A percentile compares a stretch with the other conserved stretches of the same genome.
phyloP scores from a whole-genome alignment of 169 alveolate species.

The Amoebophrya sp. region DNA sequence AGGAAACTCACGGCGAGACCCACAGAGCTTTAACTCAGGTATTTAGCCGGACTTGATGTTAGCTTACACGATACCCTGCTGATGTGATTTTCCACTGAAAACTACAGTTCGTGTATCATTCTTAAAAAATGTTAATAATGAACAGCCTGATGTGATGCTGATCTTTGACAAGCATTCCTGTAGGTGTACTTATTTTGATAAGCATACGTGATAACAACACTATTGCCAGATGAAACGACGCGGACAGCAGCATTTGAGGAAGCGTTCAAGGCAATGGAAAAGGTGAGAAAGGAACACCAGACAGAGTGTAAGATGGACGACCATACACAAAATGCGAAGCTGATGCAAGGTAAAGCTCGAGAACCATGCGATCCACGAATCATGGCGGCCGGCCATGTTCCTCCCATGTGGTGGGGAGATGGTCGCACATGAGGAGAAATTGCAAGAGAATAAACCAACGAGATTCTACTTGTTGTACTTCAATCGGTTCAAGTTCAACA shows the following conservation, averaged over 20 bases:
- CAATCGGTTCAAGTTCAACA: no score
- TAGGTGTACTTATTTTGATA: no score
- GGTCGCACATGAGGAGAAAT: not conserved
- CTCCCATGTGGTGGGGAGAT: not conserved
- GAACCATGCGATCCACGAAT: not conserved
- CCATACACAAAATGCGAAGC: not conserved
- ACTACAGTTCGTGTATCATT: no score
- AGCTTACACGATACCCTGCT: no score
- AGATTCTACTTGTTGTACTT: not conserved
- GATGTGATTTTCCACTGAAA: no score
- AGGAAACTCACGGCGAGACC: not conserved
- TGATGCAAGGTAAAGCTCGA: not conserved
- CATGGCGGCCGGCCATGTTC: not conserved
- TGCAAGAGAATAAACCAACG: not conserved
- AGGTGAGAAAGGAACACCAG: not conserved
- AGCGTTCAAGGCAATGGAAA: not conserved
- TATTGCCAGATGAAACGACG: no score
- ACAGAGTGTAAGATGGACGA: not conserved
- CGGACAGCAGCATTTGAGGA: not conserved
- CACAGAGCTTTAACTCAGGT: not conserved
- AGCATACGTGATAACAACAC: no score
- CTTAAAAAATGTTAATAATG: no score
- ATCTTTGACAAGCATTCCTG: no score
- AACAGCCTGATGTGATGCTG: no score
- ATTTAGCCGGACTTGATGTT: no score